Evolutionary conservation across 352 stramenopile species (phyloP).

Genomic region (Globisporangium canariense): DNA sequence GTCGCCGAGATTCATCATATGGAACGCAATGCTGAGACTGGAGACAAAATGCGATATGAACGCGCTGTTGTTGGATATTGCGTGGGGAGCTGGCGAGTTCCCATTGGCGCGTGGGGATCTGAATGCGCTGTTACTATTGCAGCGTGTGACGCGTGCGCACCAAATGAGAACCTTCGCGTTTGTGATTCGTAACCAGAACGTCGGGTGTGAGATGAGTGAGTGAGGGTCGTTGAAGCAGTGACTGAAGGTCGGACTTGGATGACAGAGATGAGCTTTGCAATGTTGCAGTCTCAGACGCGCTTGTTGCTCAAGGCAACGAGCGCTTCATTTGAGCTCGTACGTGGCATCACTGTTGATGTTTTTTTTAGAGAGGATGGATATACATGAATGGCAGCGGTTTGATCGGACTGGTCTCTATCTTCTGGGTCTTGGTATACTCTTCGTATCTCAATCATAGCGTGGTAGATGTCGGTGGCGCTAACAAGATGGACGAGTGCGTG

Average conservation of each 20-base stretch:
- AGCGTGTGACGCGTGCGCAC: not conserved
- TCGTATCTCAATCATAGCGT: not conserved
- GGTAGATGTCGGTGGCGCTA: not conserved
- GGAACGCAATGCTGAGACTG: not conserved
- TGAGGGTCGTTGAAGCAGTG: not conserved
- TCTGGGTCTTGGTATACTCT: too few species aligned
- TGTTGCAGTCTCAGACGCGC: too few species aligned
- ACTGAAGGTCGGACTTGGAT: not conserved
- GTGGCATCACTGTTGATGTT: too few species aligned
- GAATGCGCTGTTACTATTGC: not conserved
- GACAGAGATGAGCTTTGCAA: not conserved
- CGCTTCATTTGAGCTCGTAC: too few species aligned
- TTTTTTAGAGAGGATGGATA: too few species aligned
- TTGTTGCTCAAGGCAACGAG: too few species aligned
- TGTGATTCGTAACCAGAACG: not conserved
- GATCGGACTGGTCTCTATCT: too few species aligned
- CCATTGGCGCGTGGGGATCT: not conserved
- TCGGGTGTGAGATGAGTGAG: not conserved
- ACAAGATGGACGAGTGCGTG: not conserved
- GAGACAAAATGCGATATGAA: not conserved
- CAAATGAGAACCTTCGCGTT: not conserved
- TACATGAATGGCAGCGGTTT: too few species aligned
- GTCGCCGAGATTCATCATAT: not conserved
- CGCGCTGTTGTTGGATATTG: not conserved
- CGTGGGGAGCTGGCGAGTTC: not conserved